These are phyloP conservation scores for Aspergillus udagawae DNA, from an alignment of 2,329 filamentous ascomycete genomes.

Conservation along the genomic window DNA sequence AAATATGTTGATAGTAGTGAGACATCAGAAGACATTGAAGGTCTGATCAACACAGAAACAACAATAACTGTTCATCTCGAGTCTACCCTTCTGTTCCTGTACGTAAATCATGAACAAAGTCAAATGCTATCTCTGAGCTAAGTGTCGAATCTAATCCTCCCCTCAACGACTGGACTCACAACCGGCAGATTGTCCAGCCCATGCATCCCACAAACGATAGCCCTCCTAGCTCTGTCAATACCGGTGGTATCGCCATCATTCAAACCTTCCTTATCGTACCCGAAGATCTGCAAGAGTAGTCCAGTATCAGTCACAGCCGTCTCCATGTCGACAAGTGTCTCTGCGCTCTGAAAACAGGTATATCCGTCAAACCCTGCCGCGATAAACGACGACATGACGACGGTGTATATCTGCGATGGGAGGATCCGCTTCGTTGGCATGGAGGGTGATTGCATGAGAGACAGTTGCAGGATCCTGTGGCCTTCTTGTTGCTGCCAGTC, in stretches of 20 bases:
- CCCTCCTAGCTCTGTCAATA: constrained; percentile 6
- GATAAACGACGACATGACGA: constrained; percentile 15
- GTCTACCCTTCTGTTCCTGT: too few species aligned
- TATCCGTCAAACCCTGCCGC: constrained; percentile 22
- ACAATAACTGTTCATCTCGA: too few species aligned
- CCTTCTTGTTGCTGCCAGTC: constrained; percentile 14
- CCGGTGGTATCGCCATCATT: constrained; percentile 1
- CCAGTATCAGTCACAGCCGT: constrained; percentile 22
- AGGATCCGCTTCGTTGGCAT: constrained; percentile 5
- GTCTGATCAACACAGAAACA: too few species aligned
- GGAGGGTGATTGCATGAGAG: constrained; percentile 3
- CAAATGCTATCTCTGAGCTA: background rate
- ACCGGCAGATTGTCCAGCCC: constrained; percentile 8
- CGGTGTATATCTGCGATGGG: constrained; percentile 6
- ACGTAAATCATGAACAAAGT: background rate
- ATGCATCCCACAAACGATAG: constrained; percentile 1
- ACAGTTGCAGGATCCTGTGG: constrained; percentile 4
- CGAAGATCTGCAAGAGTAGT: constrained; percentile 15
- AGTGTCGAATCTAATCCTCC: constrained; percentile 8
- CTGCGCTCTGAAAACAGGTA: constrained; percentile 12
- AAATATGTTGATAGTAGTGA: too few species aligned
- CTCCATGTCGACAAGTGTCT: constrained; percentile 17
- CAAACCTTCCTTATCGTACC: background rate
- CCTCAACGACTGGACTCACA: constrained; percentile 9
- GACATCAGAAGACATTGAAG: too few species aligned